Base-by-base conservation (phyloP, 140 eudicot species). In the Bidens hawaiensis region DNA sequence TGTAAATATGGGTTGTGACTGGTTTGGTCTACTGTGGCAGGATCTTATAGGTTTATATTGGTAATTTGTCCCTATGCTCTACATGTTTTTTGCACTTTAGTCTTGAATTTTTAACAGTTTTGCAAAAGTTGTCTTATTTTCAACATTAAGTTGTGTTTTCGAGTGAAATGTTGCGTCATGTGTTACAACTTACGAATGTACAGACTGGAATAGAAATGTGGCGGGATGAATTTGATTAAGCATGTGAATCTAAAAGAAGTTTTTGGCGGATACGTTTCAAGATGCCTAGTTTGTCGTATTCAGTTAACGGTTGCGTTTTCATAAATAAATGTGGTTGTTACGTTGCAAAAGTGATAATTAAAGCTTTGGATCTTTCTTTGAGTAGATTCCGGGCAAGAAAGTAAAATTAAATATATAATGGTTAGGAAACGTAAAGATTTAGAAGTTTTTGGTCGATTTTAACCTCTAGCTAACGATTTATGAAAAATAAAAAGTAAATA, bases 21-120 rank as follows among this genome's bases (percentile, higher is more conserved):
- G n/a, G n/a, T n/a, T n/a, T n/a, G n/a, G n/a, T n/a, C n/a, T n/a
- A n/a, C n/a, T n/a, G n/a, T n/a, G n/a, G n/a, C n/a, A n/a, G n/a
- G n/a, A n/a, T n/a, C 50, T 65, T 34, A 36, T 53, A 47, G 63
- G 64, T 49, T 50, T 34, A 38, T 41, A 30, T 64, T 54, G 59
- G 66, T 30, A 23, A 63, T 64, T 33, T 54, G 72, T 45, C 77
- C 59, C 61, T 72, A 31, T 46, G 48, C 41, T 28, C 33, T 64
- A 43, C 27, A 53, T 42, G 59, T n/a, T 9, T 64, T 73, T 73
- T 64, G 67, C 67, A 55, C 3, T 55, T 30, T 10, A 51, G 40
- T 27, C 64, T 40, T 62, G 8, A 25, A 60, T 40, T n/a, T n/a
- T 71, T 42, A 0, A 25, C 12, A 0, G 6, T 18, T 51, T 51